Base-by-base conservation (phyloP, 148 eudicot genomes). In the Fagopyrum homotropicum region DNA sequence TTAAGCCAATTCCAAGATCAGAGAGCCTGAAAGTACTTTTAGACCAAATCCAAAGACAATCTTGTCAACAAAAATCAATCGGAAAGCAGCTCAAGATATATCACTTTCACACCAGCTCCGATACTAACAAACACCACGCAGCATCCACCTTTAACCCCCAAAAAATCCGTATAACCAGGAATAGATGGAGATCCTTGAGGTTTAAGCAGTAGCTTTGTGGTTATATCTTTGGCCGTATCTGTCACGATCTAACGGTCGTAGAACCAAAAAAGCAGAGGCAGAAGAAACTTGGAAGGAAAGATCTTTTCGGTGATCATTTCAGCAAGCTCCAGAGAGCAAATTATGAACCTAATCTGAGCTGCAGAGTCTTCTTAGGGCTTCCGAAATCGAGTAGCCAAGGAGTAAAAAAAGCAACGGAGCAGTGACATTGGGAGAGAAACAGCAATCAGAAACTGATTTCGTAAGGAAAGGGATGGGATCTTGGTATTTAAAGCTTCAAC, bases 241-340 rank as follows among this genome's bases (percentile, higher is more conserved):
- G 73, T 47, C 48, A 70, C 51, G 73, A 70, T 70, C 73, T 70
- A 70, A 70, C 51, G 51, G 73, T 70, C 73, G 73, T 47, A 44
- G 44, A 29, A 29, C 69, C 69, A 63, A 63, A 63, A 30, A 44
- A 63, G 30, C 12, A 63, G 44, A 63, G 69, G 26, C 69, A 30
- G 16, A 29, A 29, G 10, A 29, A 30, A 63, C 26, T 9, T 30
- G 5, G 16, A 30, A 30, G 40, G 0, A 29, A 63, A 10, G 45
- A 63, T 63, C 16, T 63, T 63, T 43, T 30, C 69, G 45, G 70
- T 40, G 45, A 64, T 11, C 70, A 64, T 64, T 35, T 40, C 45
- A 40, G 70, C 46, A 64, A 64, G 6, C 6, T 26, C 68, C 10
- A 15, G 68, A 9, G 15, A 26, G 68, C 68, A 61, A 61, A 61